Percentiles rank a stretch among this genome's conserved stretches.
Conservation (phyloP, 2,329 filamentous ascomycete species). For the Apiospora sp. region DNA sequence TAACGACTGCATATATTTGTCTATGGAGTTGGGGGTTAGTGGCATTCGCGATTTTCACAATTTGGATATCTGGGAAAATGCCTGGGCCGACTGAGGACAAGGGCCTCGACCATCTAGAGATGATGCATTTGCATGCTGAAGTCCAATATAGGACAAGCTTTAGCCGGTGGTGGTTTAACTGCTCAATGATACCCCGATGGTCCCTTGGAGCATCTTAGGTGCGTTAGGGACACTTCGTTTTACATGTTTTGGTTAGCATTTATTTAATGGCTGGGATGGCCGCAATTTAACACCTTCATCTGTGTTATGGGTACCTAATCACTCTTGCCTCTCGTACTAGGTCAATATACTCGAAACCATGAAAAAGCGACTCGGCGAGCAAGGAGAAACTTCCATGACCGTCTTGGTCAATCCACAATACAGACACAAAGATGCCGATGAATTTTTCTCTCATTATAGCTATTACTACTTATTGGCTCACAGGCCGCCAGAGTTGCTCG, state of each 20-base stretch:
- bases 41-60: background rate
- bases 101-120: background rate
- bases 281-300: background rate
- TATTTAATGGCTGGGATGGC: background rate
- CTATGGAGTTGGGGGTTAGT: no score
- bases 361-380: background rate
- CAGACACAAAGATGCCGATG: background rate
- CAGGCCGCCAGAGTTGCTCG: background rate
- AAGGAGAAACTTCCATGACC: background rate
- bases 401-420: background rate
- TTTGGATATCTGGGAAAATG: background rate
- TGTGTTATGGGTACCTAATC: no score
- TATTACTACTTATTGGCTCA: background rate
- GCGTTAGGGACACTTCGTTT: slow-evolving; percentile 15
- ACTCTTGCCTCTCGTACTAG: no score
- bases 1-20: background rate
- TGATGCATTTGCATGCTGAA: background rate
- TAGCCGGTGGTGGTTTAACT: slow-evolving; percentile 16
- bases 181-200: slow-evolving; percentile 29
- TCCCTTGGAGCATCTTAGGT: slow-evolving; percentile 22
- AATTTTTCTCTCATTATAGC: background rate
- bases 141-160: background rate
- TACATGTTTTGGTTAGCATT: slow-evolving; percentile 25
- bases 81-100: background rate
- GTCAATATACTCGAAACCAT: background rate